Evolutionary conservation across 1,284 basidiomycete species (phyloP).

Genomic region (Ganoderma sp.): DNA sequence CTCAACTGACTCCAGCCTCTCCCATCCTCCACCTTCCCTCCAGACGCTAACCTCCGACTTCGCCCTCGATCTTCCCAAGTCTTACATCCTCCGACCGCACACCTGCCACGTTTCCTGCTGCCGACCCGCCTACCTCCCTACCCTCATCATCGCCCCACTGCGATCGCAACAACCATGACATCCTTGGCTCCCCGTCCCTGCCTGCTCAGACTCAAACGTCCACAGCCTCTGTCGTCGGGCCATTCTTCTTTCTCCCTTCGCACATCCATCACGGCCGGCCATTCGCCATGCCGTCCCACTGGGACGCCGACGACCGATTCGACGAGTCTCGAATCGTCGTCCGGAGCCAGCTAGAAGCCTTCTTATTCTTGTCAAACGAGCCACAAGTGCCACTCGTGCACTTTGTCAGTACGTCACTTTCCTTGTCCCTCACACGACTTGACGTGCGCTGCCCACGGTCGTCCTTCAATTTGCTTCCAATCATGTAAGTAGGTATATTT

Average conservation of each 20-base stretch:
- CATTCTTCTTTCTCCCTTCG: not conserved
- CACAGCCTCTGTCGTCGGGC: constrained; percentile 5
- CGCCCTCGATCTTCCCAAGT: constrained; percentile 9
- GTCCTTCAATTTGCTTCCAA: not conserved
- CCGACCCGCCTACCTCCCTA: constrained; percentile 13
- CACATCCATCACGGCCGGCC: not conserved
- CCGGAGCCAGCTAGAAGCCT: constrained; percentile 28
- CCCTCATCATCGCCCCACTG: constrained; percentile 17
- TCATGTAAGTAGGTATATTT: not conserved
- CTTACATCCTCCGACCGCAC: constrained; percentile 17
- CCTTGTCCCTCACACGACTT: constrained; percentile 17
- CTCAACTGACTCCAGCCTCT: constrained; percentile 9
- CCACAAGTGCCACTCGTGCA: constrained; percentile 17
- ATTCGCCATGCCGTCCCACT: constrained; percentile 5
- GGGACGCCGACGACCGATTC: constrained; percentile 8
- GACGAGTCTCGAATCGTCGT: constrained; percentile 23
- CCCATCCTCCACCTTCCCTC: not conserved
- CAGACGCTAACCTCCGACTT: not conserved
- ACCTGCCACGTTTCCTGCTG: constrained; percentile 15
- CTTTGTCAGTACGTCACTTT: constrained; percentile 21
- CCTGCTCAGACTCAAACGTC: not conserved
- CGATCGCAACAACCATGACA: constrained; percentile 24
- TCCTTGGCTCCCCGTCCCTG: constrained; percentile 6
- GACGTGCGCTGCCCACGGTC: constrained; percentile 9
- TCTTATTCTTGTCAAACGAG: constrained; percentile 24